phyloP scores from a whole-genome alignment of 345 rosid genomes.

The Salix viminalis region DNA sequence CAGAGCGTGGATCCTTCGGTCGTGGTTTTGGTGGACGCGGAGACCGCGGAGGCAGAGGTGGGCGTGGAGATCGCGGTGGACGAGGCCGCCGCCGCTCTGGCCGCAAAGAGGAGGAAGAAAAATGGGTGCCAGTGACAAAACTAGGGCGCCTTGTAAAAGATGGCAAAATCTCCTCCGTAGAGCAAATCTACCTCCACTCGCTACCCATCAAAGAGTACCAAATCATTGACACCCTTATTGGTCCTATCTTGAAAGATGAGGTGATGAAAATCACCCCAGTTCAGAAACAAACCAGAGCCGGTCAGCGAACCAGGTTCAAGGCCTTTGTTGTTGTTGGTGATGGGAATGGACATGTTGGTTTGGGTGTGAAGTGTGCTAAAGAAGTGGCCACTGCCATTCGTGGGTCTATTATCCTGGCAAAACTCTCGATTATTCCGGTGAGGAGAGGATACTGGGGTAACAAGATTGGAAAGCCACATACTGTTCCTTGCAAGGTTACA shows the following conservation, averaged over 20 bases:
- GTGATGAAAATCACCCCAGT: slow-evolving; percentile 95
- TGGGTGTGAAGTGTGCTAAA: slow-evolving; percentile 69
- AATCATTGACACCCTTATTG: slow-evolving; percentile 66
- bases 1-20: neutral
- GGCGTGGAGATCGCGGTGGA: neutral
- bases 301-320: slow-evolving; percentile 72
- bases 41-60: neutral
- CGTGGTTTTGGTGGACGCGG: slow-evolving; percentile 44
- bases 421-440: slow-evolving; percentile 63
- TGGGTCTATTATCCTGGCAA: slow-evolving; percentile 56
- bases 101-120: slow-evolving; percentile 59
- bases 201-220: slow-evolving; percentile 90
- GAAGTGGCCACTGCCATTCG: slow-evolving; percentile 73
- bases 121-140: slow-evolving; percentile 88
- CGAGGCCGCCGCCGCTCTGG: slow-evolving; percentile 45
- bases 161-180: slow-evolving; percentile 44
- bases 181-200: slow-evolving; percentile 78
- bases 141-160: slow-evolving; percentile 73
- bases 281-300: slow-evolving; percentile 83
- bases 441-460: slow-evolving; percentile 82
- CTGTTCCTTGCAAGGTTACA: slow-evolving; percentile 68
- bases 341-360: slow-evolving; percentile 59
- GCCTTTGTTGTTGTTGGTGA: slow-evolving; percentile 71
- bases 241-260: slow-evolving; percentile 76
- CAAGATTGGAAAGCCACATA: slow-evolving; percentile 69